phyloP scores from a whole-genome alignment of 192 early-diverging fungal species.

The Gigaspora rosea region DNA sequence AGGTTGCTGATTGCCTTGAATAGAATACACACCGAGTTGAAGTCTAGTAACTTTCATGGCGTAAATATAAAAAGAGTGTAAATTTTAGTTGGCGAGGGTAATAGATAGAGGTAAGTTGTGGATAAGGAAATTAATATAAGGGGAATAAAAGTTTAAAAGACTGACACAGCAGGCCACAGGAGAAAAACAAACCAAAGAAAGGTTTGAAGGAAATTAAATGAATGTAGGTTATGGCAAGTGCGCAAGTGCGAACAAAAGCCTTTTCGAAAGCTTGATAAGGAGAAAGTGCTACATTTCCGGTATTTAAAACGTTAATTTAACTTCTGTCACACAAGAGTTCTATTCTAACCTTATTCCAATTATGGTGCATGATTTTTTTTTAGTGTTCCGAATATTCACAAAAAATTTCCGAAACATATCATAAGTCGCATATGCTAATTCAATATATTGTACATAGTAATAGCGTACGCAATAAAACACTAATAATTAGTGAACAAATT shows the following conservation, averaged over 20 bases:
- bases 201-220: constrained; percentile 5
- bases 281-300: too few species aligned
- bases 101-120: background rate
- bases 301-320: too few species aligned
- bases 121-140: background rate
- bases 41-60: constrained; percentile 29
- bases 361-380: too few species aligned
- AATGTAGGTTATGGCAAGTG: constrained; percentile 7
- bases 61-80: constrained; percentile 17
- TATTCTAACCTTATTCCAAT: too few species aligned
- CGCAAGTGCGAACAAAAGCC: background rate
- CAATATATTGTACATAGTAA: too few species aligned
- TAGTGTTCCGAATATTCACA: too few species aligned
- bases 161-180: constrained; percentile 7
- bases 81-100: constrained; percentile 15
- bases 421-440: too few species aligned
- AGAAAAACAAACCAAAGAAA: background rate
- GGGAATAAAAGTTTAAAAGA: background rate
- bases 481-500: too few species aligned
- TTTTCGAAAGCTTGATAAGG: background rate
- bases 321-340: too few species aligned
- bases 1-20: constrained; percentile 26
- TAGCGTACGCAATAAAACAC: too few species aligned
- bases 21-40: constrained; percentile 30
- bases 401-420: too few species aligned